Evolutionary conservation across 2,329 filamentous ascomycete species (phyloP).

Genomic region (Fusarium udum): DNA sequence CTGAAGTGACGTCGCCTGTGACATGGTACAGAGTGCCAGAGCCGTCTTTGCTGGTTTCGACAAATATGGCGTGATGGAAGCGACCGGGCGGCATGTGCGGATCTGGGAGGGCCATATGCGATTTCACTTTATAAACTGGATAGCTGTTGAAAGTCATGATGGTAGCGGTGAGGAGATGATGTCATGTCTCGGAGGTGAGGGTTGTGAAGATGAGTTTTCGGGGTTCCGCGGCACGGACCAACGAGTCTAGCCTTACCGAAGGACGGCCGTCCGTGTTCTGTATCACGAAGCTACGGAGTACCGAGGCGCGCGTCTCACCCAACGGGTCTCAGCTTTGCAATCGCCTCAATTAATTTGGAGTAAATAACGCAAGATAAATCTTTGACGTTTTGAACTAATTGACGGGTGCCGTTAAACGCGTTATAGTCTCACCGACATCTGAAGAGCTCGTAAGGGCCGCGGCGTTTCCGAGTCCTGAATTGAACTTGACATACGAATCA

Average conservation of each 20-base stretch:
- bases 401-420: accelerated
- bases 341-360: accelerated
- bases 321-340: background rate
- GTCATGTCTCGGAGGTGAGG: background rate
- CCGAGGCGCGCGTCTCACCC: accelerated
- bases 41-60: accelerated
- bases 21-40: background rate
- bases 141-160: background rate
- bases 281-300: background rate
- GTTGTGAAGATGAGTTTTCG: background rate
- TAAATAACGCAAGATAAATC: accelerated
- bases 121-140: background rate
- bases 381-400: background rate
- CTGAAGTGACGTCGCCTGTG: background rate
- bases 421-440: background rate
- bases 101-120: background rate
- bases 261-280: accelerated
- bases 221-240: background rate
- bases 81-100: background rate
- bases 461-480: accelerated
- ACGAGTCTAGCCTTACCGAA: background rate
- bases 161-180: background rate
- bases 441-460: background rate
- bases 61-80: background rate
- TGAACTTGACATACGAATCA: accelerated